Evolutionary conservation across 805 yeast species (phyloP).

Genomic region (Spathaspora boniae): DNA sequence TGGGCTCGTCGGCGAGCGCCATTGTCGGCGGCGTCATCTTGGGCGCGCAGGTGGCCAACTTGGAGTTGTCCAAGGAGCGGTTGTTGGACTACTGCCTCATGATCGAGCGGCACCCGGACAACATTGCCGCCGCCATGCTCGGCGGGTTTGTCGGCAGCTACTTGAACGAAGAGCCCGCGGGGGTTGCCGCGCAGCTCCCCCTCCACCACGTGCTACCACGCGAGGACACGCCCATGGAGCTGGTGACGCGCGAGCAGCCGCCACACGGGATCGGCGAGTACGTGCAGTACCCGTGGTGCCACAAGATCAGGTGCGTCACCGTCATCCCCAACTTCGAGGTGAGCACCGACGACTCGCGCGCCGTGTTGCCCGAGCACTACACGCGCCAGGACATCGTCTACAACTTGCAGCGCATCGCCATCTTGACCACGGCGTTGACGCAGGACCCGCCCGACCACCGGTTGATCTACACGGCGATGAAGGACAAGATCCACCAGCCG

Average conservation of each 20-base stretch:
- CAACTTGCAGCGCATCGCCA: conserved; percentile 90
- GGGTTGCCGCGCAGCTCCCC: conserved; percentile 69
- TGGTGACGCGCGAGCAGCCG: conserved; percentile 43
- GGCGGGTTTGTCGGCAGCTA: conserved; percentile 98
- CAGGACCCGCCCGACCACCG: conserved; percentile 76
- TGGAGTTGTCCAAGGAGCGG: conserved; percentile 71
- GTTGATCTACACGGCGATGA: conserved; percentile 91
- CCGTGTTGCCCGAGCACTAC: conserved; percentile 81
- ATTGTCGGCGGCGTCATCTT: conserved; percentile 94
- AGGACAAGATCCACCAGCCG: conserved; percentile 96
- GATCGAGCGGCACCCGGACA: conserved; percentile 98
- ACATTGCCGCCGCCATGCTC: conserved; percentile 98
- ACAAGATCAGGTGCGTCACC: conserved; percentile 80
- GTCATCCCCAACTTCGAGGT: conserved; percentile 94
- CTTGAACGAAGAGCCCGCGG: conserved; percentile 73
- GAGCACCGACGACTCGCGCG: conserved; percentile 86
- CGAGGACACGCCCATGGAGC: conserved; percentile 60
- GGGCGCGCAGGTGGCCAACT: conserved; percentile 78
- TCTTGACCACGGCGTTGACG: conserved; percentile 89
- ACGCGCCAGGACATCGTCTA: conserved; percentile 79
- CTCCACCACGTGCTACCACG: conserved; percentile 79
- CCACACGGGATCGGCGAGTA: conserved; percentile 87
- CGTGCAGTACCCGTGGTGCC: conserved; percentile 79
- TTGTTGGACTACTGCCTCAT: conserved; percentile 91
- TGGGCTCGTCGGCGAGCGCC: conserved; percentile 98